Percentiles rank a stretch among this genome's conserved stretches.
These are phyloP conservation scores for Backusella tarrabulga DNA, from an alignment of 192 early-diverging fungal genomes.

Conservation along the genomic window DNA sequence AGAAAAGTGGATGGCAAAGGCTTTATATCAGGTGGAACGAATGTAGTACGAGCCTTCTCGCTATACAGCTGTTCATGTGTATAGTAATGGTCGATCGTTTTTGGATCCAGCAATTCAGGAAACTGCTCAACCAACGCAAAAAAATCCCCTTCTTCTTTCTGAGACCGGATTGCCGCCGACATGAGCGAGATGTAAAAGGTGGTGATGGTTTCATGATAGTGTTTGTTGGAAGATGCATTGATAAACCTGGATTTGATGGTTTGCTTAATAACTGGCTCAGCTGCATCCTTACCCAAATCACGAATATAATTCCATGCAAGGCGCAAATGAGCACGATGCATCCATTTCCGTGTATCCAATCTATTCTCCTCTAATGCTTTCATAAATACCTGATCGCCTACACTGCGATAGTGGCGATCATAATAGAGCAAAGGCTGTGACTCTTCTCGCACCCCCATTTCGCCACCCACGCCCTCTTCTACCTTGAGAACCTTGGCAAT, in stretches of 20 bases:
- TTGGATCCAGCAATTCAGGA: conserved; percentile 28
- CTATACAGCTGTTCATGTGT: conserved; percentile 20
- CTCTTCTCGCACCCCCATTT: conserved; percentile 29
- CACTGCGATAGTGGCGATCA: conserved; percentile 47
- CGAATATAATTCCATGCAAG: conserved; percentile 45
- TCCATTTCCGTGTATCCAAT: conserved; percentile 31
- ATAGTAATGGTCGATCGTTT: conserved; percentile 33
- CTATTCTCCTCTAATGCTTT: conserved; percentile 27
- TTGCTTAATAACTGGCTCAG: conserved; percentile 29
- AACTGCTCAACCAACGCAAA: conserved; percentile 33
- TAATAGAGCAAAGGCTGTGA: conserved; percentile 46
- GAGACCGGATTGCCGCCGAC: conserved; percentile 15
- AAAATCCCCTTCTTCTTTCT: conserved; percentile 24
- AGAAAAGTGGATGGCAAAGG: conserved; percentile 21
- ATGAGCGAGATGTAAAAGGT: conserved; percentile 33
- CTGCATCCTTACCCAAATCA: conserved; percentile 21
- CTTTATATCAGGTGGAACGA: conserved; percentile 32
- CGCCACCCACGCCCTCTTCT: conserved; percentile 49
- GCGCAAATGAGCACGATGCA: conserved; percentile 40
- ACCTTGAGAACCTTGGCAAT: conserved; percentile 55
- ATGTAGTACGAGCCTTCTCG: conserved; percentile 15
- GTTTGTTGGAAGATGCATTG: background rate
- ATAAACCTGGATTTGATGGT: conserved; percentile 21
- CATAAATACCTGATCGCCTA: conserved; percentile 47
- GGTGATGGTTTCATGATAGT: conserved; percentile 40